A percentile compares a stretch with the other conserved stretches of the same genome.
phyloP scores from a whole-genome alignment of 2,329 filamentous ascomycete genomes.

The Daldinia sp. region DNA sequence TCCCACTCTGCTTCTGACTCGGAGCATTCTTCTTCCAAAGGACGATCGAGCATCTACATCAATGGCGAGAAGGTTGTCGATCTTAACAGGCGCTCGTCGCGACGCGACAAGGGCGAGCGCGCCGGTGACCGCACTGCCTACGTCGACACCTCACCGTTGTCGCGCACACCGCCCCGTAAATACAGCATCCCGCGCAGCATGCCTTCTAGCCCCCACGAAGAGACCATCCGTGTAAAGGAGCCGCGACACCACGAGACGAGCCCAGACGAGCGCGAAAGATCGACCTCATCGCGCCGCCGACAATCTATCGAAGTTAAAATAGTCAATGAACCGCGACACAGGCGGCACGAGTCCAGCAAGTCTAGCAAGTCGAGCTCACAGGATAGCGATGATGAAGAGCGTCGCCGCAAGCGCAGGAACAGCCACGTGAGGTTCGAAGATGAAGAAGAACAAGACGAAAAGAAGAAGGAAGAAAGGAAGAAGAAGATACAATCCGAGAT shows the following conservation, averaged over 20 bases:
- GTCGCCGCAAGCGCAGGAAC: slow-evolving; percentile 48
- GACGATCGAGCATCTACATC: slow-evolving; percentile 54
- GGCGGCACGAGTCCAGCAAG: slow-evolving; percentile 53
- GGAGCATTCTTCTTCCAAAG: slow-evolving; percentile 49
- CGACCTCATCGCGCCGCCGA: slow-evolving; percentile 46
- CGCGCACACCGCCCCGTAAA: slow-evolving; percentile 61
- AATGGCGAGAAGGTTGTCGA: slow-evolving; percentile 55
- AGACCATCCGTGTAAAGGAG: slow-evolving; percentile 32
- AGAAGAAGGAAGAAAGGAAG: slow-evolving; percentile 46
- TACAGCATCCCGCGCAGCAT: slow-evolving; percentile 57
- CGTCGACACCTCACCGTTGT: slow-evolving; percentile 59
- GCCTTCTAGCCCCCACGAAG: slow-evolving; percentile 55
- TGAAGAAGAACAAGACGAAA: slow-evolving; percentile 40
- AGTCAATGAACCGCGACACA: slow-evolving; percentile 49
- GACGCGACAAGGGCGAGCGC: slow-evolving; percentile 56
- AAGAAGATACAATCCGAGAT: slow-evolving; percentile 53
- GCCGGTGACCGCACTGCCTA: slow-evolving; percentile 60
- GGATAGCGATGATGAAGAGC: slow-evolving; percentile 45
- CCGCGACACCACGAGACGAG: slow-evolving; percentile 43
- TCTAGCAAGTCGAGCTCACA: slow-evolving; percentile 51
- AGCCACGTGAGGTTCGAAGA: slow-evolving; percentile 48
- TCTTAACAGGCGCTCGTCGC: slow-evolving; percentile 49
- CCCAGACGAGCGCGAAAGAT: slow-evolving; percentile 41
- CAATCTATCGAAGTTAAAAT: slow-evolving; percentile 56
- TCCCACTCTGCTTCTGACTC: slow-evolving; percentile 51